Percentiles rank a stretch among this genome's conserved stretches.
Conservation (phyloP, 371 early-diverging fungal genomes). For the Funneliformis caledonium region DNA sequence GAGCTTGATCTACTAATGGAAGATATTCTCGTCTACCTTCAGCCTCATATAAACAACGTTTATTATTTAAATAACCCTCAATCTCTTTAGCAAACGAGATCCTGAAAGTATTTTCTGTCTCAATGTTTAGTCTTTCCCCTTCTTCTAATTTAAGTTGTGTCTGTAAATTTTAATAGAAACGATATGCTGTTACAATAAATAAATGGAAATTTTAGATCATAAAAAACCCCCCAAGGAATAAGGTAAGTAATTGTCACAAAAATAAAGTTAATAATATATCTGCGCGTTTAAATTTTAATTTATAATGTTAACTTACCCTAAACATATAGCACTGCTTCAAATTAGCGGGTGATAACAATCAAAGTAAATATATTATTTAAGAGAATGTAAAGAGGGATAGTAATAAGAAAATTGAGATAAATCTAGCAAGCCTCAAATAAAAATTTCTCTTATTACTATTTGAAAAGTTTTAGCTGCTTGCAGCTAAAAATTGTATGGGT, state of each 20-base stretch:
- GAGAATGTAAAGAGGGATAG: no score
- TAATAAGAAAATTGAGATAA: background rate
- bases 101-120: background rate
- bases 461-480: background rate
- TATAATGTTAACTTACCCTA: no score
- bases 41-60: slow-evolving; percentile 14
- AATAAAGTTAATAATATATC: no score
- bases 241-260: no score
- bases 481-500: background rate
- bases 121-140: background rate
- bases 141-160: background rate
- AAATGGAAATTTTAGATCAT: background rate
- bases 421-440: background rate
- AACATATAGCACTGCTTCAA: no score
- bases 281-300: no score
- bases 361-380: no score
- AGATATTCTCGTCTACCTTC: slow-evolving; percentile 24
- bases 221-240: background rate
- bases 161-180: no score
- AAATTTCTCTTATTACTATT: background rate
- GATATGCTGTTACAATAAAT: background rate
- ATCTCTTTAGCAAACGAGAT: background rate
- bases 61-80: slow-evolving; percentile 21
- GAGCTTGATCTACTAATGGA: slow-evolving; percentile 15
- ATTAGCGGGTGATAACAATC: no score